Evolutionary conservation across 129 eudicot genomes (phyloP).

Genomic region (Erigeron canadensis): DNA sequence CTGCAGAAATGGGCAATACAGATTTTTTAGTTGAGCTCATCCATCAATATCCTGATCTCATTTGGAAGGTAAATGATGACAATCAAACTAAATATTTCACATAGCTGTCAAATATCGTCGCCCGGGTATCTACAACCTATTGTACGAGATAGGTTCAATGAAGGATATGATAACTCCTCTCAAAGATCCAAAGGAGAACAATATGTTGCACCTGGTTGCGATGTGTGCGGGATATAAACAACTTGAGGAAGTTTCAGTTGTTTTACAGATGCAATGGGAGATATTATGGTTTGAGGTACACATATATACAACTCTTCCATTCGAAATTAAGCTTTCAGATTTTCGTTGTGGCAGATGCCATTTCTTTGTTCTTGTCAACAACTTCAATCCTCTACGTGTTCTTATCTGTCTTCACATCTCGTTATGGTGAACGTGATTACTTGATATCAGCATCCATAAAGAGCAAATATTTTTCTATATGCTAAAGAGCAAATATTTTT

Average conservation of each 20-base stretch:
- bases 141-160: neutral
- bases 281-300: conserved; percentile 13
- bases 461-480: too few species aligned
- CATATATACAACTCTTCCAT: too few species aligned
- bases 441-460: conserved; percentile 14
- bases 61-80: conserved; percentile 20
- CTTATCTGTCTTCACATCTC: conserved; percentile 18
- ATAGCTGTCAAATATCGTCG: conserved; percentile 21
- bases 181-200: neutral
- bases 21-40: neutral
- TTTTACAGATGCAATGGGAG: conserved; percentile 38
- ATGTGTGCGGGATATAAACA: conserved; percentile 9
- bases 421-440: conserved; percentile 30
- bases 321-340: too few species aligned
- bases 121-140: neutral
- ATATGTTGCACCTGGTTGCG: conserved; percentile 16
- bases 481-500: too few species aligned
- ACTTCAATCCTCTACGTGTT: conserved; percentile 17
- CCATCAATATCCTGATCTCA: neutral
- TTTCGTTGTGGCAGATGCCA: conserved; percentile 29
- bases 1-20: conserved; percentile 17
- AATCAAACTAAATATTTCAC: conserved; percentile 35
- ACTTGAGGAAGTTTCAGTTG: conserved; percentile 32
- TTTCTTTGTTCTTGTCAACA: conserved; percentile 21
- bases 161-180: conserved; percentile 3